Evolutionary conservation across 371 early-diverging fungal species (phyloP), one percentile per base, ranked within the genome.

Genomic region (Entomophthora muscae): DNA sequence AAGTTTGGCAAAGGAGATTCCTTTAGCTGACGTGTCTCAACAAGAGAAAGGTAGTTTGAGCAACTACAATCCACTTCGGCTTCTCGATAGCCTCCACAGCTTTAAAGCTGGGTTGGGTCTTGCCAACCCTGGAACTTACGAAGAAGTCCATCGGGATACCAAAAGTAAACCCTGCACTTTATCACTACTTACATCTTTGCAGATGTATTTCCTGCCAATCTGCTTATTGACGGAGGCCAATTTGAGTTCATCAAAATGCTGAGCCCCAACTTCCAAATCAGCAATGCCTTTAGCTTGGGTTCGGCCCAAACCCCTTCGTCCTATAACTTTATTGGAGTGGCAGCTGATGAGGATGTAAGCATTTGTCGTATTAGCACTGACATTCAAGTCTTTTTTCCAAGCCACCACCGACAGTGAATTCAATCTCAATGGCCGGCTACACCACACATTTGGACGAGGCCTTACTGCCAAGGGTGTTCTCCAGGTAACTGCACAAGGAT

Each of bases 371-470:
- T 33, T 3, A 22, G 2, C 12, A n/a, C 58, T 24, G 30, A 57
- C 23, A 22, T 23, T 23, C n/a, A 65, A 82, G 83, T 71, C 77
- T 24, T 73, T 85, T 78, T 71, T 93, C 72, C 91, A 91, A 68
- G 96, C 95, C 33, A 90, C 89, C 69, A 81, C 95, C 75, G 98
- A 95, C 71, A 88, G 86, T 63, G 90, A 93, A 66, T 83, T 85
- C 52, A 82, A 72, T 64, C 76, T 91, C 53, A 78, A 80, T 68
- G 88, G 83, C 13, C 78, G 89, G 60, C 75, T 78, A 60, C 75
- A 87, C 76, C 80, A 84, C 73, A 76, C 77, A 59, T 81, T 83
- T 81, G 71, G 76, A 56, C 67, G 71, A 68, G 65, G 65, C 52
- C 69, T 79, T 54, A 78, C 85, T 57, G 77, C 85, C 66, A 95